Conservation (phyloP, 108 stramenopile species). For the Nitzschia putrida region DNA sequence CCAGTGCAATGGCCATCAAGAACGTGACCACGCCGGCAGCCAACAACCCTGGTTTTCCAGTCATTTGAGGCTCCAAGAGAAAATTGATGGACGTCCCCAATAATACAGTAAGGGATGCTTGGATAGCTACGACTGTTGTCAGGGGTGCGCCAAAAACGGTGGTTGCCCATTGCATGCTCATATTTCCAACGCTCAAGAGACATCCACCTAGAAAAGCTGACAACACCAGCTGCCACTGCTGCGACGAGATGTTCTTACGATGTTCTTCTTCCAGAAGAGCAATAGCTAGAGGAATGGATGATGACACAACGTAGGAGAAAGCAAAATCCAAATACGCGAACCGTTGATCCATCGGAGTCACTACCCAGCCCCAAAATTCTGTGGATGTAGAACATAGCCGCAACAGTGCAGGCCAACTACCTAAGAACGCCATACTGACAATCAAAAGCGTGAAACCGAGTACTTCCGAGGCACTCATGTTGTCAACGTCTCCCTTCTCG, state of each 20-base stretch:
- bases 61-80: constrained; percentile 34
- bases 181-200: constrained; percentile 38
- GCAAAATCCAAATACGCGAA: constrained; percentile 48
- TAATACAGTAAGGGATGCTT: constrained; percentile 46
- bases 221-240: constrained; percentile 7
- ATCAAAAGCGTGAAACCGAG: constrained; percentile 28
- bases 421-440: constrained; percentile 37
- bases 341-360: constrained; percentile 22
- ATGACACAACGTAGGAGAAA: constrained; percentile 34
- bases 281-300: constrained; percentile 22
- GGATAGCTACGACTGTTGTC: constrained; percentile 40
- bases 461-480: background rate
- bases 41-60: constrained; percentile 22
- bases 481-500: too few species aligned
- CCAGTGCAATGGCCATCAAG: constrained; percentile 42
- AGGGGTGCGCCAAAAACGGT: constrained; percentile 39
- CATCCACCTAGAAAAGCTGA: constrained; percentile 38
- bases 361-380: background rate
- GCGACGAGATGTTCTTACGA: background rate
- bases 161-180: constrained; percentile 42
- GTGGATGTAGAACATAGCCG: constrained; percentile 19
- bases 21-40: constrained; percentile 30
- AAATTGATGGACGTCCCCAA: constrained; percentile 49
- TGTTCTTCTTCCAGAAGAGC: background rate
- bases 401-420: constrained; percentile 51